Evolutionary conservation across 2,329 filamentous ascomycete species (phyloP).

Genomic region (Exophiala xenobiotica): DNA sequence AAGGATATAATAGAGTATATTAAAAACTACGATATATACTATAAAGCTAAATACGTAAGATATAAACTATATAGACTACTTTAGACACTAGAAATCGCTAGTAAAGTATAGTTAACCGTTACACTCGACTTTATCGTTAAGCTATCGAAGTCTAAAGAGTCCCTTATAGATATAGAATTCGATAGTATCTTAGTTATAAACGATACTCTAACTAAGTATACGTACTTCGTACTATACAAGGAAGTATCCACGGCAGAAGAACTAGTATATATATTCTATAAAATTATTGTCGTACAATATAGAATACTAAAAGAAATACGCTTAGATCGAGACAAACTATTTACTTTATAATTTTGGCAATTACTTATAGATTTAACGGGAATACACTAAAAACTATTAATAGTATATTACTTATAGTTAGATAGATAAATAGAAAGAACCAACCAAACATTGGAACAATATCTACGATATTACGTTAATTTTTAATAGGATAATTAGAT

Average conservation of each 20-base stretch:
- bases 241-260: background rate
- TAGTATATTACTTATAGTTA: slow-evolving; percentile 16
- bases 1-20: slow-evolving; percentile 16
- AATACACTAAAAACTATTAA: slow-evolving; percentile 16
- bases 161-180: background rate
- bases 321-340: slow-evolving; percentile 3
- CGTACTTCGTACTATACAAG: background rate
- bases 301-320: background rate
- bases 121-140: slow-evolving; percentile 4
- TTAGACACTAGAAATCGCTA: background rate
- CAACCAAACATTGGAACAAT: slow-evolving; percentile 24
- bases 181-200: background rate
- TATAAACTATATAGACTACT: slow-evolving; percentile 15
- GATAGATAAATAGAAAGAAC: slow-evolving; percentile 20
- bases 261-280: background rate
- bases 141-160: slow-evolving; percentile 5
- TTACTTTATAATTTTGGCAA: background rate
- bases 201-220: background rate
- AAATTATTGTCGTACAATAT: background rate
- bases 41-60: slow-evolving; percentile 5
- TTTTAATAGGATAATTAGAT: too few species aligned
- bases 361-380: background rate
- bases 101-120: background rate
- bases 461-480: too few species aligned
- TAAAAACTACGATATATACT: slow-evolving; percentile 7